These are phyloP conservation scores for Nemania sp. DNA, from an alignment of 2,329 filamentous ascomycete species.

Conservation along the genomic window DNA sequence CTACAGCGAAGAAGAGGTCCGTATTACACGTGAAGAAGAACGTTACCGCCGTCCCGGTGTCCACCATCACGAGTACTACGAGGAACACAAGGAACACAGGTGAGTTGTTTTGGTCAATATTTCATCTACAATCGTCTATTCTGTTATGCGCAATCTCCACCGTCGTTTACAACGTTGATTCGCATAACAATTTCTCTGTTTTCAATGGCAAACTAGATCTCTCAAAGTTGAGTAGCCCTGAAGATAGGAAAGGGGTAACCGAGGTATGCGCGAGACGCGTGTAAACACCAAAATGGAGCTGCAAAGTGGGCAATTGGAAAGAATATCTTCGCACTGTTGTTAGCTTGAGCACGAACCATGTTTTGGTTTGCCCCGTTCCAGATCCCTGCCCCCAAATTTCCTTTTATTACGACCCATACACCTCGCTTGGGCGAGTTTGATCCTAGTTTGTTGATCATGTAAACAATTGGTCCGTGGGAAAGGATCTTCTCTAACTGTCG, in stretches of 20 bases:
- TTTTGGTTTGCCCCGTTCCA: constrained; percentile 26
- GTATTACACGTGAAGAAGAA: constrained; percentile 82
- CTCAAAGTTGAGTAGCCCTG: background rate
- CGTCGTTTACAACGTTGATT: too few relatives aligned
- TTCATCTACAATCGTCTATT: background rate
- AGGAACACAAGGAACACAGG: constrained; percentile 68
- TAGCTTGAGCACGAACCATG: constrained; percentile 17
- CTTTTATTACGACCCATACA: constrained; percentile 34
- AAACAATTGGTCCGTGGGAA: constrained; percentile 30
- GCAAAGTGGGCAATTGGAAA: background rate
- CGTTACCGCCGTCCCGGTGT: constrained; percentile 77
- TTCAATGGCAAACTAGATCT: background rate
- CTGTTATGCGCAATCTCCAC: too few relatives aligned
- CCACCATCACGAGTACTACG: constrained; percentile 67
- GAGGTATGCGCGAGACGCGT: background rate
- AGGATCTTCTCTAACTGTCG: constrained; percentile 30
- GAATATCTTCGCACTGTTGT: constrained; percentile 39
- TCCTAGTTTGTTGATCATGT: constrained; percentile 39
- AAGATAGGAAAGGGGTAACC: background rate
- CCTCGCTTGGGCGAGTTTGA: constrained; percentile 33
- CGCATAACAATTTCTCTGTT: background rate
- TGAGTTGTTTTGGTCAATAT: constrained; percentile 44
- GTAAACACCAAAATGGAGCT: constrained; percentile 5
- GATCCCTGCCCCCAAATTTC: constrained; percentile 37
- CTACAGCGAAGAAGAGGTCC: constrained; percentile 86